Conservation (phyloP, 306 rosid species). For the Castanea mollissima region DNA sequence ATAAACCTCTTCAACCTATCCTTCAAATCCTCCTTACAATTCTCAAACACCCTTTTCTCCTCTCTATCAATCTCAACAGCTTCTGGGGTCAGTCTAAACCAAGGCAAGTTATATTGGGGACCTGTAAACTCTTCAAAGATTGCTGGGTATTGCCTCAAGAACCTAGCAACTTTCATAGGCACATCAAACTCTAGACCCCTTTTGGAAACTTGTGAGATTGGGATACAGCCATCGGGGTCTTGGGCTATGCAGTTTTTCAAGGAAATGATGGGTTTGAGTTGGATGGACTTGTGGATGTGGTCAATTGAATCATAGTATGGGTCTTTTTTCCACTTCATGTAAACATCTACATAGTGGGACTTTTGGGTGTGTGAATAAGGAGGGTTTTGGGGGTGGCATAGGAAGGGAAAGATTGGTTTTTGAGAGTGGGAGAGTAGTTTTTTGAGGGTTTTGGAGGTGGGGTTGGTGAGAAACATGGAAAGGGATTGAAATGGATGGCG, state of each 20-base stretch:
- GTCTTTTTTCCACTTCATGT: constrained; percentile 93
- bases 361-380: constrained; percentile 43
- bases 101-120: constrained; percentile 66
- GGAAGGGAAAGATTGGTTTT: constrained; percentile 19
- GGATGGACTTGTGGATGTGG: constrained; percentile 60
- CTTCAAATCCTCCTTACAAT: constrained; percentile 57
- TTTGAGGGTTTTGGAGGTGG: constrained; percentile 32
- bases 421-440: constrained; percentile 20
- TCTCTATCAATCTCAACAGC: constrained; percentile 71
- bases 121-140: constrained; percentile 80
- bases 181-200: constrained; percentile 55
- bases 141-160: constrained; percentile 80
- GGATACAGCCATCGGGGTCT: constrained; percentile 68
- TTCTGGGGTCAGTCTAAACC: constrained; percentile 84
- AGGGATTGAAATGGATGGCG: not conserved
- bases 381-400: constrained; percentile 13
- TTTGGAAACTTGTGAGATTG: constrained; percentile 75
- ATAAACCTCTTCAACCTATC: constrained; percentile 73
- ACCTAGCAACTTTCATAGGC: constrained; percentile 71
- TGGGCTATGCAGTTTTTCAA: constrained; percentile 67
- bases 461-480: constrained; percentile 40
- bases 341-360: constrained; percentile 67
- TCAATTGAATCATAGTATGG: constrained; percentile 65
- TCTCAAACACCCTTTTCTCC: constrained; percentile 60
- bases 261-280: constrained; percentile 63